Evolutionary conservation across 176 grass and related monocot species (phyloP), one percentile per base, ranked within the genome.

Genomic region (Eleusine indica): DNA sequence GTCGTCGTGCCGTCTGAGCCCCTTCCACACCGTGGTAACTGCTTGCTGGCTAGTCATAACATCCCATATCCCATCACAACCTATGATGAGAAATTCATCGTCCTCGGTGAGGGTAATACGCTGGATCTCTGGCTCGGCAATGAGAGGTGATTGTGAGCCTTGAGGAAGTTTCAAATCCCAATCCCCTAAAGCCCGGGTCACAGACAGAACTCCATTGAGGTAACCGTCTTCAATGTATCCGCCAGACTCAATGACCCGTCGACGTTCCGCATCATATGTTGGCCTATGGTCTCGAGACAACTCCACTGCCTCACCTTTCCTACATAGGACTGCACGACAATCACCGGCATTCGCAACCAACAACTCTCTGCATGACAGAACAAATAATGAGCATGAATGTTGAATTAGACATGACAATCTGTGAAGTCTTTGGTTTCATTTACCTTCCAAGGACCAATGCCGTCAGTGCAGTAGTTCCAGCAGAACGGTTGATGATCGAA

Each of bases 261-360:
- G 71, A 2, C 19, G 91, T 69, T 98, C 96, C 8, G 73, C 77
- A 2, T 76, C 87, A 4, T 94, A 77, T 32, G 74, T 81, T 37
- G 96, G 88, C 52, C 91, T 87, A 47, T 98, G 96, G 72, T 95
- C 96, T 0, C 87, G 49, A 14, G 96, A 98, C 90, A 98, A 80
- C 21, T 95, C 93, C 41, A 98, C 70, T 15, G 93, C 96, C 18
- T 54, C 54, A 0, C 93, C 96, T 65, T 95, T 95, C 82, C 87
- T 73, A 53, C 85, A 95, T n/a, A 98, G 61, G 29, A 98, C 93
- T 21, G 96, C 96, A 14, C 96, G 87, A 78, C 93, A 98, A 46
- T 98, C 96, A 29, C 96, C 96, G 0, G 86, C 91, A 81, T 98
- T 98, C 4, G 96, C 96, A 17, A 98, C 89, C 70, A 98, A 90